Evolutionary conservation across 2,329 filamentous ascomycete species (phyloP).

Genomic region (Emergomyces orientalis): DNA sequence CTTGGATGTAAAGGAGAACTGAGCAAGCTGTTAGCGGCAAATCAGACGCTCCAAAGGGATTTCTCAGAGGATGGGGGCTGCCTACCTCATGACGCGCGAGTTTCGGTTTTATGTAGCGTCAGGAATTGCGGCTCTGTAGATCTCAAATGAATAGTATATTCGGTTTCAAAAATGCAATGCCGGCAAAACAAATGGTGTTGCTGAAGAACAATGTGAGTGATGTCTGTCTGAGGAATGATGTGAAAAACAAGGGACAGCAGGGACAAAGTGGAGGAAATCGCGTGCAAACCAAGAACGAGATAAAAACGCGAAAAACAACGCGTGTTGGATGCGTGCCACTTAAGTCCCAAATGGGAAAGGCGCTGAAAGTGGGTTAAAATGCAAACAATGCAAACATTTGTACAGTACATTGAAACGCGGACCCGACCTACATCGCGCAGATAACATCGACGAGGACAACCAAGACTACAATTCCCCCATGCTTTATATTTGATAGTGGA

Average conservation of each 20-base stretch:
- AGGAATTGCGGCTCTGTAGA: background rate
- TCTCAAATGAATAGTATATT: background rate
- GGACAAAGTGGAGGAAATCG: background rate
- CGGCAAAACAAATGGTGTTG: background rate
- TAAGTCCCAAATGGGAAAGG: slow-evolving; percentile 24
- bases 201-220: background rate
- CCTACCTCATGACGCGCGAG: slow-evolving; percentile 25
- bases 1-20: slow-evolving; percentile 77
- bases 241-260: background rate
- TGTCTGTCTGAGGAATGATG: background rate
- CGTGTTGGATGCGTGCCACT: slow-evolving; percentile 22
- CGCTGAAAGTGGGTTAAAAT: background rate
- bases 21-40: slow-evolving; percentile 23
- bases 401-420: background rate
- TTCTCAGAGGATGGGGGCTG: background rate
- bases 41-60: background rate
- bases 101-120: background rate
- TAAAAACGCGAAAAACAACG: slow-evolving; percentile 7
- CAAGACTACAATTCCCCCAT: background rate
- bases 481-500: background rate
- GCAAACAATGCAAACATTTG: slow-evolving; percentile 25
- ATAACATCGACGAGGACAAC: background rate
- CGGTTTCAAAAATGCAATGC: background rate
- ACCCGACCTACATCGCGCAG: background rate
- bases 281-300: background rate